Conservation (phyloP, 441 rosid genomes). For the Populus tomentosa region DNA sequence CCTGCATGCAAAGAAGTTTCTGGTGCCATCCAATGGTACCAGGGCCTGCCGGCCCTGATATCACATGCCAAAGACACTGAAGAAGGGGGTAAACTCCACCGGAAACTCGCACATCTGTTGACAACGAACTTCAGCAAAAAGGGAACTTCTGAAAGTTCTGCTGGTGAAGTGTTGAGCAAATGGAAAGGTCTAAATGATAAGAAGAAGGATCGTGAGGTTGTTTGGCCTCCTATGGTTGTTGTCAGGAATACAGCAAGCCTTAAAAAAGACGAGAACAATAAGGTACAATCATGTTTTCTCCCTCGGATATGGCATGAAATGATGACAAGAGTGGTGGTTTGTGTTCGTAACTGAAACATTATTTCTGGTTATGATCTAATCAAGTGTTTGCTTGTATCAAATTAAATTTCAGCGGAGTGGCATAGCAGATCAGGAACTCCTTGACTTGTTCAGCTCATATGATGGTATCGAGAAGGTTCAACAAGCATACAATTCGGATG, state of each 20-base stretch:
- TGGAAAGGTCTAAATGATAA: slow-evolving; percentile 10
- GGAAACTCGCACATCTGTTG: slow-evolving; percentile 7
- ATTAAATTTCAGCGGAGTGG: slow-evolving; percentile 26
- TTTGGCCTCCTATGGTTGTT: slow-evolving; percentile 25
- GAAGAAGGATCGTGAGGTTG: slow-evolving; percentile 7
- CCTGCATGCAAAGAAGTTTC: slow-evolving; percentile 7
- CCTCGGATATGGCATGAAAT: not conserved
- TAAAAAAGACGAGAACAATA: slow-evolving; percentile 4
- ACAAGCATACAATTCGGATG: slow-evolving; percentile 23
- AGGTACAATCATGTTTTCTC: slow-evolving; percentile 4
- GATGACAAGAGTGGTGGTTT: not conserved
- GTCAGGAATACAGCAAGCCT: not conserved
- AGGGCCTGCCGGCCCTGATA: slow-evolving; percentile 7
- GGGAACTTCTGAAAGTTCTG: not conserved
- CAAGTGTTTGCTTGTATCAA: not conserved
- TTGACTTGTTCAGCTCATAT: slow-evolving; percentile 26
- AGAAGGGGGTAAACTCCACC: slow-evolving; percentile 3
- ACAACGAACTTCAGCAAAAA: not conserved
- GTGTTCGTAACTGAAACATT: not conserved
- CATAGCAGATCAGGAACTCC: slow-evolving; percentile 28
- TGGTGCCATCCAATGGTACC: not conserved
- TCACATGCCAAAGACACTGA: slow-evolving; percentile 10
- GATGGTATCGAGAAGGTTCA: slow-evolving; percentile 23
- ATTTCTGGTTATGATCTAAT: not conserved
- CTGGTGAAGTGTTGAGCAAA: not conserved